Evolutionary conservation across 129 eudicot genomes (phyloP).

Genomic region (Calendula officinalis): DNA sequence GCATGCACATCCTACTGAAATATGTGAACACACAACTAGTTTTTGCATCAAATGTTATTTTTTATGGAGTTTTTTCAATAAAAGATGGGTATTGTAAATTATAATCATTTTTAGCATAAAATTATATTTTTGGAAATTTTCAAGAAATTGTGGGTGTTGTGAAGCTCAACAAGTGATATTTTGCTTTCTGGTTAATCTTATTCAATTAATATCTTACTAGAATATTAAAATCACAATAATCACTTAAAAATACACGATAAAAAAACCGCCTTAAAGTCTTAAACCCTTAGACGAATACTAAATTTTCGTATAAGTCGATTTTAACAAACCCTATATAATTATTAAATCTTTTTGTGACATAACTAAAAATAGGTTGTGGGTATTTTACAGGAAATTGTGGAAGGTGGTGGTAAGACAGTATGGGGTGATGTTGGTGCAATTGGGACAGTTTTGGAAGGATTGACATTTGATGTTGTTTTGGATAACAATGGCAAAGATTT

Average conservation of each 20-base stretch:
- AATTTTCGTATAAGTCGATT: neutral
- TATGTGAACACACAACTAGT: too few species aligned
- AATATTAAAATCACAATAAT: too few species aligned
- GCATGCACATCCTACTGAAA: too few species aligned
- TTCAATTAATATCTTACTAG: too few species aligned
- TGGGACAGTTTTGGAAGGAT: constrained; percentile 79
- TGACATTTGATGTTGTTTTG: constrained; percentile 76
- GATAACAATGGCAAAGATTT: constrained; percentile 99
- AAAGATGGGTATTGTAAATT: neutral
- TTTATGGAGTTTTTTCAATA: neutral
- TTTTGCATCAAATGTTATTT: neutral
- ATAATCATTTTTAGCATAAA: neutral
- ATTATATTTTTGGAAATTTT: neutral
- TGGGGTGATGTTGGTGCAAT: constrained; percentile 90
- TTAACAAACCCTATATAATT: neutral
- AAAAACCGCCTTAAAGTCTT: too few species aligned
- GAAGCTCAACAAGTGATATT: neutral
- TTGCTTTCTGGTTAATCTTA: neutral
- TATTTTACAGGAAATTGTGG: constrained; percentile 69
- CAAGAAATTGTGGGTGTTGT: neutral
- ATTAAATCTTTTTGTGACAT: neutral
- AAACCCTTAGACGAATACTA: neutral
- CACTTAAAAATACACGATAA: too few species aligned
- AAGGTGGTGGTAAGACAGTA: constrained; percentile 87
- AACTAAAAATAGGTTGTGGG: neutral